phyloP scores from a whole-genome alignment of 495 filamentous ascomycete genomes.

The Penicillium soppii region DNA sequence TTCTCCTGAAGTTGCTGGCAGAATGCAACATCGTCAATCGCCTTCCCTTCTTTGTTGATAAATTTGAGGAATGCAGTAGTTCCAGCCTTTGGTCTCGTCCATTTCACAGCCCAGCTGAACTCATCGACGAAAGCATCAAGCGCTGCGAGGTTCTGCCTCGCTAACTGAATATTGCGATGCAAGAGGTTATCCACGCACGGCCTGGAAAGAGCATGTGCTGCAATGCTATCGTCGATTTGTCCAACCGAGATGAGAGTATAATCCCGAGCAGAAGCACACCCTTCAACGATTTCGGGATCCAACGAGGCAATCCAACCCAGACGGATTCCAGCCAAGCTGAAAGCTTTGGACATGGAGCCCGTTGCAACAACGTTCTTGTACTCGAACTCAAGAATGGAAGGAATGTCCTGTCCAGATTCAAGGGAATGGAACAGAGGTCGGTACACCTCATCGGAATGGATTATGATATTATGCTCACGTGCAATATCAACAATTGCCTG shows the following conservation, averaged over 20 bases:
- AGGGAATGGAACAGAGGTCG: constrained; percentile 80
- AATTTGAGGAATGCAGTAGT: constrained; percentile 84
- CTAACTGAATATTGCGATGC: constrained; percentile 65
- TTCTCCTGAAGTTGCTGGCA: constrained; percentile 65
- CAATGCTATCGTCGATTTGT: constrained; percentile 76
- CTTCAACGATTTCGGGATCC: constrained; percentile 58
- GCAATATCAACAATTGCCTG: constrained; percentile 65
- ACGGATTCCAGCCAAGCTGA: constrained; percentile 77
- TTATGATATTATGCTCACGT: constrained; percentile 54
- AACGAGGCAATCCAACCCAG: constrained; percentile 79
- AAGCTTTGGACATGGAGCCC: constrained; percentile 83
- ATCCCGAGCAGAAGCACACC: constrained; percentile 63
- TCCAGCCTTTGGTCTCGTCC: constrained; percentile 75
- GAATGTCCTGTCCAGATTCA: constrained; percentile 47
- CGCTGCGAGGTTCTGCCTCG: constrained; percentile 63
- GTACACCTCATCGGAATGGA: constrained; percentile 84
- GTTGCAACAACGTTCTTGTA: constrained; percentile 72
- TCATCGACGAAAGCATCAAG: constrained; percentile 62
- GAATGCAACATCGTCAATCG: constrained; percentile 69
- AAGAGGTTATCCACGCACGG: constrained; percentile 63
- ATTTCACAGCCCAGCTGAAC: constrained; percentile 56
- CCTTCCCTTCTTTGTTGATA: constrained; percentile 48
- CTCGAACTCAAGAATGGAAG: constrained; percentile 64
- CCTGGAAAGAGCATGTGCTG: constrained; percentile 64
- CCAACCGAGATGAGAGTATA: constrained; percentile 87